Percentiles rank a stretch among this genome's conserved stretches.
These are phyloP conservation scores for Liquidambar formosana DNA, from an alignment of 164 flowering plant genomes.

Conservation along the genomic window DNA sequence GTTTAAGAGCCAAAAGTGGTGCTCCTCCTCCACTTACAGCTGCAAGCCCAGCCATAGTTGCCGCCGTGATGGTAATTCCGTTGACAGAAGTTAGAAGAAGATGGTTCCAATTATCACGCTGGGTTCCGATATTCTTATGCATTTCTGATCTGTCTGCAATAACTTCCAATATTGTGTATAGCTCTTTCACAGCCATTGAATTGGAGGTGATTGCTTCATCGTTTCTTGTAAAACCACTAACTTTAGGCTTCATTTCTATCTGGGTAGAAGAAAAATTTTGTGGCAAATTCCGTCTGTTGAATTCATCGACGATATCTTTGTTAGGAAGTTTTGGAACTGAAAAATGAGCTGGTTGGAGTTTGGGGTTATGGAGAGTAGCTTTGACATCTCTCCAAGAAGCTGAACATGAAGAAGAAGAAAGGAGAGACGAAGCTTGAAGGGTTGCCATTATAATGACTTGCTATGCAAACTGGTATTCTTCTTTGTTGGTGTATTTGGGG, in stretches of 20 bases:
- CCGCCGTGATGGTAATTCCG: constrained; percentile 5
- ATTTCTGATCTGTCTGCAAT: constrained; percentile 1
- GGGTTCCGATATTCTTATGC: background rate
- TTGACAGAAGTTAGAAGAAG: constrained; percentile 12
- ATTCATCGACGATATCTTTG: background rate
- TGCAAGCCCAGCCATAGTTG: constrained; percentile 5
- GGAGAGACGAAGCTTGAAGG: background rate
- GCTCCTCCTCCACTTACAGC: background rate
- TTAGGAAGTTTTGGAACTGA: background rate
- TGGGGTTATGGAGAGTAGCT: background rate
- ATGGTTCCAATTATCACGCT: constrained; percentile 14
- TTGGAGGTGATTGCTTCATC: background rate
- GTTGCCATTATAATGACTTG: background rate
- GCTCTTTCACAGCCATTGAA: background rate
- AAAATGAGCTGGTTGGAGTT: background rate
- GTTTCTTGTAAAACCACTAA: too few species aligned
- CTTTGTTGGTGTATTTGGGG: background rate
- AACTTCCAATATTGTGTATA: background rate
- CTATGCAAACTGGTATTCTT: background rate
- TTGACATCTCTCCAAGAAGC: background rate
- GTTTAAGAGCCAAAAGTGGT: constrained; percentile 6
- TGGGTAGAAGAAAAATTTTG: background rate
- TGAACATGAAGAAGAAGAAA: background rate
- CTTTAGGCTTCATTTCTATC: background rate
- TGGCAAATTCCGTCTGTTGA: background rate